These are phyloP conservation scores for Collybia mongolica DNA, from an alignment of 768 basidiomycete species.

Conservation along the genomic window DNA sequence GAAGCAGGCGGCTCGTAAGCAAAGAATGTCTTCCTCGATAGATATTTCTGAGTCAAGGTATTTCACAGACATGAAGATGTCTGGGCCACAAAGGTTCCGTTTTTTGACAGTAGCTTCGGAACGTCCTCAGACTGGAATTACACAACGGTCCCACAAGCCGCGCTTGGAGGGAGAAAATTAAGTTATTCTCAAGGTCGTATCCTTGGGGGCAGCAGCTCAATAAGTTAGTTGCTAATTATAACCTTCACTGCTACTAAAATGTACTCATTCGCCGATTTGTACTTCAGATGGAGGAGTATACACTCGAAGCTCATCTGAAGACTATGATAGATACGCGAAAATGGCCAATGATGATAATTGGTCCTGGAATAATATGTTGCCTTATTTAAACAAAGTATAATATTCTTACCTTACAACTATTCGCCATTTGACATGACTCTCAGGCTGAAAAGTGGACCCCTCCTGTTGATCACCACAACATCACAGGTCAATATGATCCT, in stretches of 20 bases:
- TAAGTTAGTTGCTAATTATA: conserved; percentile 14
- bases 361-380: conserved; percentile 22
- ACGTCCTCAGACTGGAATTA: conserved; percentile 29
- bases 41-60: not conserved
- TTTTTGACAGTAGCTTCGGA: conserved; percentile 12
- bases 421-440: not conserved
- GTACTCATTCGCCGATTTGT: not conserved
- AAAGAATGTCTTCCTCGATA: not conserved
- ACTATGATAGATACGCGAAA: conserved; percentile 22
- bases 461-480: conserved; percentile 28
- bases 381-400: conserved; percentile 17
- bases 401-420: not conserved
- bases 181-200: conserved; percentile 21
- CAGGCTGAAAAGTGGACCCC: conserved; percentile 24
- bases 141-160: conserved; percentile 22
- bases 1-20: conserved; percentile 12
- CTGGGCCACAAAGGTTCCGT: conserved; percentile 20
- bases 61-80: conserved; percentile 17
- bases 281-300: conserved; percentile 19
- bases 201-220: conserved; percentile 30
- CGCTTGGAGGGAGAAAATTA: conserved; percentile 16
- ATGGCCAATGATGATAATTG: conserved; percentile 23
- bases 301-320: conserved; percentile 21
- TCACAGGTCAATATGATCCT: conserved; percentile 28
- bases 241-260: not conserved